Evolutionary conservation across 2,329 filamentous ascomycete genomes (phyloP), one percentile per base, ranked within the genome.

Genomic region (Bipolaris cookei): DNA sequence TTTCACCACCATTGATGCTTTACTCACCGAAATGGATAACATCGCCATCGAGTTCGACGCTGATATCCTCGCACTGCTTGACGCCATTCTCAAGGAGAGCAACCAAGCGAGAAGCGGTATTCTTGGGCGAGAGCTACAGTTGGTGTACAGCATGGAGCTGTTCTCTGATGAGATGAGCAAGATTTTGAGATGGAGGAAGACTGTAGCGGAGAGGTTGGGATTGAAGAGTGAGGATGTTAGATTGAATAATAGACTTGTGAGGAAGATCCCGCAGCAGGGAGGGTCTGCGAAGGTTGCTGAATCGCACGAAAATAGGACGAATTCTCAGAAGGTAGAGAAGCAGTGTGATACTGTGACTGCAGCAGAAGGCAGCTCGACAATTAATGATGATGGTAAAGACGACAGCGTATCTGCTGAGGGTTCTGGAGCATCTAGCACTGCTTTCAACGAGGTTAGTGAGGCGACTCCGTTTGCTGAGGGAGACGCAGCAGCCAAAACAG

Each of bases 11-110:
- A 83, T 89, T 21, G 75, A 86, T 47, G 77, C 81, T 3, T 71
- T 89, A 1, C 76, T 91, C 4, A 79, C 83, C 39, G 88, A 91
- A 76, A 90, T 91, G 88, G 82, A 84, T 38, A 78, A 83, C 32
- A 82, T 83, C 1, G 88, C 88, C 0, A 77, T 90, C 4, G 82
- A 82, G 45, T 85, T 84, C 57, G 83, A 89, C 63, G 60, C 66
- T 10, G 73, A 74, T 20, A 86, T 84, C 0, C 69, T 80, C 11
- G 57, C 63, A 1, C 44, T 82, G 4, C 61, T 83, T 0, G 67
- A 76, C 13, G 50, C 54, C 2, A 76, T 81, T 5, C 58, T 76
- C 7, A 53, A 57, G 8, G 68, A 77, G 45, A 63, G 62, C 30
- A 41, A 63, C 1, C 51, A 63, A 25, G 71, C 69, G 6, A 45